These are phyloP conservation scores for Penicillium goetzii DNA, from an alignment of 495 filamentous ascomycete genomes.

Conservation along the genomic window DNA sequence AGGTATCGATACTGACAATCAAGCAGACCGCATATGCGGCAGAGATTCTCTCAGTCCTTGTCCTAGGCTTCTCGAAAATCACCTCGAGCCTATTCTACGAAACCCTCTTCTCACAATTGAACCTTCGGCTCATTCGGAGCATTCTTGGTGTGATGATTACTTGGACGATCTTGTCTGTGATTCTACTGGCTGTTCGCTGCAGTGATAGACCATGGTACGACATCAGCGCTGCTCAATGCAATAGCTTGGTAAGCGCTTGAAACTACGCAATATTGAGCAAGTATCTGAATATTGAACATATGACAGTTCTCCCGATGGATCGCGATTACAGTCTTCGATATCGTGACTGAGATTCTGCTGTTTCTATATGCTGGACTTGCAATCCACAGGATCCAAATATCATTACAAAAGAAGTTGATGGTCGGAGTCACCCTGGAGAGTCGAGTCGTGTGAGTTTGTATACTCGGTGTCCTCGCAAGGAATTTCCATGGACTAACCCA, in stretches of 20 bases:
- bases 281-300: background rate
- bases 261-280: background rate
- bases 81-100: constrained; percentile 23
- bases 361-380: constrained; percentile 23
- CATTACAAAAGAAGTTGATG: constrained; percentile 22
- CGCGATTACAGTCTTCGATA: constrained; percentile 30
- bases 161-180: constrained; percentile 21
- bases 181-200: constrained; percentile 25
- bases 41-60: constrained; percentile 28
- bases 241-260: constrained; percentile 19
- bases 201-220: constrained; percentile 12
- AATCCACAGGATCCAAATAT: constrained; percentile 27
- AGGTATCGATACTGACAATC: background rate
- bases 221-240: constrained; percentile 22
- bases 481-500: background rate
- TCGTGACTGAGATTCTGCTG: constrained; percentile 28
- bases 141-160: constrained; percentile 18
- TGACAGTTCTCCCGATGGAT: constrained; percentile 33
- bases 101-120: constrained; percentile 17
- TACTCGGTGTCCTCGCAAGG: background rate
- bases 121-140: constrained; percentile 5
- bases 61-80: constrained; percentile 26
- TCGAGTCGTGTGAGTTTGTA: constrained; percentile 29
- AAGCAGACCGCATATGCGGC: constrained; percentile 23
- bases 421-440: constrained; percentile 28